Conservation (phyloP, 345 rosid species). For the Barbarea vulgaris region DNA sequence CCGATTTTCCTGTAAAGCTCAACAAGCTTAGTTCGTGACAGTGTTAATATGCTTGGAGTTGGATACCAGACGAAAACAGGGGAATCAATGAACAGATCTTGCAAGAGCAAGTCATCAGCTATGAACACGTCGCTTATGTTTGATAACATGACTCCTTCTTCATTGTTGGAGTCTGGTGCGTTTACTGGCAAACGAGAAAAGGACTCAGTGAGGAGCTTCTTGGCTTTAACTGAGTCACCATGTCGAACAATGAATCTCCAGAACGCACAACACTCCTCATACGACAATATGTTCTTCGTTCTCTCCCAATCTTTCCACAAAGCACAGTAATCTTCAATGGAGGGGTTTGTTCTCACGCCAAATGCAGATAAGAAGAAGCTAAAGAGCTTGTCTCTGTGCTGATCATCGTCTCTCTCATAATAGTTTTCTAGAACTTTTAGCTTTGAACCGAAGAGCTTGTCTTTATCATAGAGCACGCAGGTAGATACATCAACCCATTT, state of each 20-base stretch:
- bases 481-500: constrained; percentile 54
- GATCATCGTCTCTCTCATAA: constrained; percentile 29
- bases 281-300: constrained; percentile 40
- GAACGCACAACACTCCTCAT: constrained; percentile 61
- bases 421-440: constrained; percentile 55
- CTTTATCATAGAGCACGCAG: constrained; percentile 56
- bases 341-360: constrained; percentile 49
- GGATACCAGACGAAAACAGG: constrained; percentile 78
- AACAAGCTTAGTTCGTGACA: constrained; percentile 49
- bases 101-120: constrained; percentile 68
- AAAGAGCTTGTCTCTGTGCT: constrained; percentile 15
- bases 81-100: constrained; percentile 50
- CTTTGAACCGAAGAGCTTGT: constrained; percentile 50
- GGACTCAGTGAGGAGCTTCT: constrained; percentile 41
- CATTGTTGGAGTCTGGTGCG: constrained; percentile 7
- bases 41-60: constrained; percentile 45
- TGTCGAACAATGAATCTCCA: constrained; percentile 50
- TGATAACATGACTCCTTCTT: constrained; percentile 43
- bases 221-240: constrained; percentile 12
- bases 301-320: constrained; percentile 78
- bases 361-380: constrained; percentile 48
- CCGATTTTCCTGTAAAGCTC: constrained; percentile 57
- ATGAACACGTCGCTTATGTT: constrained; percentile 58
- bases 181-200: constrained; percentile 57
- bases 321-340: constrained; percentile 53